These are phyloP conservation scores for Pseudocercospora eumusae DNA, from an alignment of 2,329 filamentous ascomycete genomes.

Conservation along the genomic window DNA sequence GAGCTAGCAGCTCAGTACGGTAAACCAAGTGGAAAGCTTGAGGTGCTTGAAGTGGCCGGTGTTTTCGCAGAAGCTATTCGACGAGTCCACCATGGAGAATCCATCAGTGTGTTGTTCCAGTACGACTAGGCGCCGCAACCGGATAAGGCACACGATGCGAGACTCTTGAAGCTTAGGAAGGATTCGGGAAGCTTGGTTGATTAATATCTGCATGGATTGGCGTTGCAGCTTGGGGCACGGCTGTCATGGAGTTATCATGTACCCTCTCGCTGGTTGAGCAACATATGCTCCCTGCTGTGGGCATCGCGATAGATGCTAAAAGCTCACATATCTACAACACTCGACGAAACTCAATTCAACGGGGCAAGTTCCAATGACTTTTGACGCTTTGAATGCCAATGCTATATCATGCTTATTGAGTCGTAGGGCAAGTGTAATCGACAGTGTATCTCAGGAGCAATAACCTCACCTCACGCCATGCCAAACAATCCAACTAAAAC, in stretches of 20 bases:
- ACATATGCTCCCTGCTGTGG: neutral
- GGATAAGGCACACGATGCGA: constrained; percentile 14
- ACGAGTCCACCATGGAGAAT: constrained; percentile 95
- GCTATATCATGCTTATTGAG: neutral
- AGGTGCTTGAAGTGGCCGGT: constrained; percentile 83
- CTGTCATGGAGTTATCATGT: too few relatives aligned
- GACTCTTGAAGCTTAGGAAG: neutral
- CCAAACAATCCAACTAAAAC: neutral
- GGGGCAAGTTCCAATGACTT: neutral
- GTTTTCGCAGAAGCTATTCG: constrained; percentile 95
- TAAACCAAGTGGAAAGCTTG: constrained; percentile 75
- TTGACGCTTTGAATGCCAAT: neutral
- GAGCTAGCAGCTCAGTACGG: constrained; percentile 27
- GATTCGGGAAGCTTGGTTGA: constrained; percentile 6
- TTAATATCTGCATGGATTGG: neutral
- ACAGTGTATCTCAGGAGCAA: constrained; percentile 8
- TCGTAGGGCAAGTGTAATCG: neutral
- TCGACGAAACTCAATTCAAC: neutral
- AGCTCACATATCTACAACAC: neutral
- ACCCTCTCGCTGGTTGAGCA: constrained; percentile 4
- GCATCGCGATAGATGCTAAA: constrained; percentile 3
- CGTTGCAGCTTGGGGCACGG: neutral
- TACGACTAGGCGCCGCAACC: constrained; percentile 59
- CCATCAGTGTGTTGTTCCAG: constrained; percentile 92
- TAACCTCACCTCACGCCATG: neutral